These are phyloP conservation scores for Canavalia gladiata DNA, from an alignment of 306 rosid genomes.

Conservation along the genomic window DNA sequence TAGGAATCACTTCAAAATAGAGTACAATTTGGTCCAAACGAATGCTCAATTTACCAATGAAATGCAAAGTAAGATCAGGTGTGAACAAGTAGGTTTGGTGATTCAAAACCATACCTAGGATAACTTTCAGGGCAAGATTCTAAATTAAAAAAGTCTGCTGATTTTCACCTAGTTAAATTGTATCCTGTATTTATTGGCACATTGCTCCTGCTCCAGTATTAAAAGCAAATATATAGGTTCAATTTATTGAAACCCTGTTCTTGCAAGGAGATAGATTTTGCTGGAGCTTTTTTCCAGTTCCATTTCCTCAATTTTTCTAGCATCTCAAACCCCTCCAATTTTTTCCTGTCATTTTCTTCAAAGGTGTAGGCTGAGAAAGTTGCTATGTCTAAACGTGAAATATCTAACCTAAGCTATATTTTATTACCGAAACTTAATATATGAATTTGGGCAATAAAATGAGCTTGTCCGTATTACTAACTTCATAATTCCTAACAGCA, in stretches of 20 bases:
- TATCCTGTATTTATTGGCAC: neutral
- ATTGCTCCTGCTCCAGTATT: neutral
- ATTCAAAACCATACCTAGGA: slow-evolving; percentile 8
- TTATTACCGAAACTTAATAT: neutral
- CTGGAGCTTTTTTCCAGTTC: neutral
- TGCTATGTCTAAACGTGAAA: slow-evolving; percentile 13
- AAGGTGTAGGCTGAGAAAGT: neutral
- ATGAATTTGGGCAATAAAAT: slow-evolving; percentile 14
- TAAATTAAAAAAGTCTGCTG: neutral
- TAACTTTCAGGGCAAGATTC: neutral
- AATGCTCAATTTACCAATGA: slow-evolving; percentile 8
- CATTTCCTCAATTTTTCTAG: neutral
- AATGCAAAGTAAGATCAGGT: slow-evolving; percentile 6
- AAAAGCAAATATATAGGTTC: slow-evolving; percentile 2
- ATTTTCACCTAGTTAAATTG: neutral
- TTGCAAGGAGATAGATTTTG: neutral
- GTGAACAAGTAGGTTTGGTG: neutral
- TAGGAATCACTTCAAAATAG: slow-evolving; percentile 1
- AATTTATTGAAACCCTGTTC: neutral
- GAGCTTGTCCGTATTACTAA: slow-evolving; percentile 1
- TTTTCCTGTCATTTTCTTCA: neutral
- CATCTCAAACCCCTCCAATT: neutral
- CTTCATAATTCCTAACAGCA: slow-evolving; percentile 28
- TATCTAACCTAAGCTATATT: slow-evolving; percentile 22
- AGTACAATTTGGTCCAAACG: neutral